Evolutionary conservation across 2,329 filamentous ascomycete species (phyloP), one percentile per base, ranked within the genome.

Genomic region (Hypoxylon sp.): DNA sequence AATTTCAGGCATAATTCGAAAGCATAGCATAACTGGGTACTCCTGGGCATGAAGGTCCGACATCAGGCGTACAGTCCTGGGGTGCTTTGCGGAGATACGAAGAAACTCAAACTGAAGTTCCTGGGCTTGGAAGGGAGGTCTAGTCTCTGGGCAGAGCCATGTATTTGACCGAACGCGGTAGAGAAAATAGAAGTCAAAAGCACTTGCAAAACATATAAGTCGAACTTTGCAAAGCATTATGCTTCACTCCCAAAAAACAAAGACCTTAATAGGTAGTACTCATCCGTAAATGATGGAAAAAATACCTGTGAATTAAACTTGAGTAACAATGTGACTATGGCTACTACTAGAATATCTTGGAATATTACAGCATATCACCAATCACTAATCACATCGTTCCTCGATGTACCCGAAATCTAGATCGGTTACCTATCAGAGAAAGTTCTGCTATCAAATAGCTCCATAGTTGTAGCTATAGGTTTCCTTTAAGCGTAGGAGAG

Each of bases 131-230:
- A 56, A 62, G 30, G 36, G 45, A 43, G 13, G 23, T 45, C 46
- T 32, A n/a, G 19, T 45, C 46, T 32, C 25, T 43, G 23, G 36
- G 32, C 49, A 23, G 55, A 32, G 48, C 50, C 19, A 36, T 60
- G 65, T 68, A 68, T 51, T 46, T 68, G 57, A 48, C 43, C 32
- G 34, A 53, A 36, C n/a, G 55, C 19, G 41, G 34, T 38, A 58
- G 49, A 62, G 28, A 56, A 65, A 53, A 41, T 19, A 23, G 17
- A 53, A 11, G 51, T 17, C 28, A 43, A 43, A 55, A 50, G 19
- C 32, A 56, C 43, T 11, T 23, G 10, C 17, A 21, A 7, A 21
- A 25, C 32, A 34, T 46, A 14, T 11, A n/a, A 46, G 34, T 45
- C 21, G 30, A 28, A 28, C 55, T 50, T 60, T 25, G 34, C 28